Evolutionary conservation across 2,329 filamentous ascomycete genomes (phyloP), one percentile per base, ranked within the genome.

Genomic region (Exophiala phaeomuriformis): DNA sequence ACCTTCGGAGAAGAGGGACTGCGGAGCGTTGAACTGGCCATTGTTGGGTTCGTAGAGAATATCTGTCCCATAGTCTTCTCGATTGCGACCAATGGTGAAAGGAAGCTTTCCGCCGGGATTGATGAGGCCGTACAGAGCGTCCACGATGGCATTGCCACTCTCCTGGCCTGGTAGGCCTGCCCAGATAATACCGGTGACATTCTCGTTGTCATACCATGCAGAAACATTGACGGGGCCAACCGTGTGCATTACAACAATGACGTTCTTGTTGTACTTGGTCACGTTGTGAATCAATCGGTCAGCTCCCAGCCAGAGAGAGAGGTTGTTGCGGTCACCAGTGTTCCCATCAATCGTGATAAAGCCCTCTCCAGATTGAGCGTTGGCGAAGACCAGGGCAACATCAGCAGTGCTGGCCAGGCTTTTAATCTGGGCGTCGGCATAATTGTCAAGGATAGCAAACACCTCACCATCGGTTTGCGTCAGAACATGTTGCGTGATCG

Each of bases 181-280:
- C 79, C 84, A 89, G 12, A 90, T 73, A 52, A 90, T 84, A 36
- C 83, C 86, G 46, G 84, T 86, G 59, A 91, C 79, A 64, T 87
- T 88, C 2, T 80, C 79, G 63, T 85, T 69, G 52, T 73, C 65
- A 33, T 74, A 69, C 71, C 73, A 76, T 45, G 88, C 80, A 8
- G 83, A 81, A 28, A 96, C 71, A 0, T 94, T 72, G 3, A 94
- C 86, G 0, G 90, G 82, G 0, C 90, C 90, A 2, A 84, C 81
- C 1, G 86, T 89, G 74, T 97, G 91, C 55, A 97, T 85, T 53
- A 96, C 82, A 10, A 97, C 88, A 55, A 97, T 85, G 8, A 90
- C 95, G 77, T 96, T 95, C 73, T 85, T 83, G 76, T 85, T 90
- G 57, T 82, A 67, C 5, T 82, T 77, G 0, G 88, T 83, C 7